phyloP scores from a whole-genome alignment of 495 filamentous ascomycete species.

The Penicillium pulvis region DNA sequence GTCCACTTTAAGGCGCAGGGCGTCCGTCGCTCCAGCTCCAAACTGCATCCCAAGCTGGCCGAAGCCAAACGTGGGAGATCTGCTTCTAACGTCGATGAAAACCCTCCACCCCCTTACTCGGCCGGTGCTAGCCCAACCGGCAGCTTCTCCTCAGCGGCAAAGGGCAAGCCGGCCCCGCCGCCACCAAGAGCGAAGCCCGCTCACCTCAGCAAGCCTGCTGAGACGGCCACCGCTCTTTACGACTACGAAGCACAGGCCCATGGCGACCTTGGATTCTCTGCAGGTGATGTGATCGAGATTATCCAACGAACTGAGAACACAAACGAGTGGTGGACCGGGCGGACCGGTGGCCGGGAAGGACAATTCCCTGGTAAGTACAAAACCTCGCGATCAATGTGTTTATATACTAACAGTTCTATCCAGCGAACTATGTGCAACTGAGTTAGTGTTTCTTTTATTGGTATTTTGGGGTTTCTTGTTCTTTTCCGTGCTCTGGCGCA shows the following conservation, averaged over 20 bases:
- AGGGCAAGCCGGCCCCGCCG: constrained; percentile 84
- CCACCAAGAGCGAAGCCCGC: constrained; percentile 90
- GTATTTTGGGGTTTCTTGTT: constrained; percentile 9
- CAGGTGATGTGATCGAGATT: constrained; percentile 92
- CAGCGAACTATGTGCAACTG: constrained; percentile 51
- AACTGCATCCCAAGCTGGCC: constrained; percentile 48
- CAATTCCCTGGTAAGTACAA: constrained; percentile 86
- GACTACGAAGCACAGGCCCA: constrained; percentile 97
- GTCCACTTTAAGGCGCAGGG: constrained; percentile 88
- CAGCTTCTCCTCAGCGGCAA: constrained; percentile 66
- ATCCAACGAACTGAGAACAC: constrained; percentile 75
- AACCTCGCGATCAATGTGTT: neutral
- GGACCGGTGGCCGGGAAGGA: constrained; percentile 72
- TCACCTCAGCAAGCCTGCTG: constrained; percentile 65
- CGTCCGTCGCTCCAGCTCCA: constrained; percentile 46
- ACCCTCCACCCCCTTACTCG: constrained; percentile 71
- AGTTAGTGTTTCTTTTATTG: constrained; percentile 31
- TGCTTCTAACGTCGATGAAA: constrained; percentile 53
- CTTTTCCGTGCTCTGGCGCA: constrained; percentile 20
- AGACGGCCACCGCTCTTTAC: constrained; percentile 84
- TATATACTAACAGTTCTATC: constrained; percentile 13
- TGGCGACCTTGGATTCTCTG: constrained; percentile 87
- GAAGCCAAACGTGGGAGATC: constrained; percentile 37
- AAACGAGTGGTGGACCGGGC: constrained; percentile 97
- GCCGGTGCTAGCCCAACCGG: constrained; percentile 43